These are phyloP conservation scores for Eucalyptus curtisii DNA, from an alignment of 345 rosid species.

Conservation along the genomic window DNA sequence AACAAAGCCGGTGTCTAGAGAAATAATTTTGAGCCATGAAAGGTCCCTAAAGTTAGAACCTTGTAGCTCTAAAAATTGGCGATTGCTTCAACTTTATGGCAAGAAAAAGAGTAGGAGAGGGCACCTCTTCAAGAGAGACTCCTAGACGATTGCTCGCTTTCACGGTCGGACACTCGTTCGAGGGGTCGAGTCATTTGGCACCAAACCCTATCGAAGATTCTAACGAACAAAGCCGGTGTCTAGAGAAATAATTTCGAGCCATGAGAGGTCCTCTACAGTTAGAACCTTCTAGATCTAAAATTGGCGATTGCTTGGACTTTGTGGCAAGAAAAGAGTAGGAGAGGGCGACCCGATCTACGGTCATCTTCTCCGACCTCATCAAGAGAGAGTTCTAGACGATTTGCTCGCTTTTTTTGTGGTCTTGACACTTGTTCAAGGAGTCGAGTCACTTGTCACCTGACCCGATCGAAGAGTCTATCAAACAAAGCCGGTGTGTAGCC, in stretches of 20 bases:
- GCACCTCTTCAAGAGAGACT: not conserved
- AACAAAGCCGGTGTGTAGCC: not conserved
- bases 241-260: not conserved
- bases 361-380: not conserved
- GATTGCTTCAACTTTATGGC: not conserved
- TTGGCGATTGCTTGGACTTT: not conserved
- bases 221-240: not conserved
- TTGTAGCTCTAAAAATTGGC: not conserved
- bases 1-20: not conserved
- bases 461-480: not conserved
- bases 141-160: not conserved
- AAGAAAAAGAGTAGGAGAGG: not conserved
- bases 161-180: not conserved
- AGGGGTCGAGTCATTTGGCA: not conserved
- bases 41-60: not conserved
- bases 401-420: not conserved
- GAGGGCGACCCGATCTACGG: too few species aligned
- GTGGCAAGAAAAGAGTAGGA: not conserved
- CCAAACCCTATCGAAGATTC: not conserved
- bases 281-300: not conserved
- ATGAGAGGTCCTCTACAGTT: not conserved
- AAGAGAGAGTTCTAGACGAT: not conserved
- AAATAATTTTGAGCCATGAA: not conserved
- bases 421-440: not conserved
- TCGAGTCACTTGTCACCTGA: not conserved